Base-by-base conservation (phyloP, 106 monocot species). In the Vanilla planifolia region DNA sequence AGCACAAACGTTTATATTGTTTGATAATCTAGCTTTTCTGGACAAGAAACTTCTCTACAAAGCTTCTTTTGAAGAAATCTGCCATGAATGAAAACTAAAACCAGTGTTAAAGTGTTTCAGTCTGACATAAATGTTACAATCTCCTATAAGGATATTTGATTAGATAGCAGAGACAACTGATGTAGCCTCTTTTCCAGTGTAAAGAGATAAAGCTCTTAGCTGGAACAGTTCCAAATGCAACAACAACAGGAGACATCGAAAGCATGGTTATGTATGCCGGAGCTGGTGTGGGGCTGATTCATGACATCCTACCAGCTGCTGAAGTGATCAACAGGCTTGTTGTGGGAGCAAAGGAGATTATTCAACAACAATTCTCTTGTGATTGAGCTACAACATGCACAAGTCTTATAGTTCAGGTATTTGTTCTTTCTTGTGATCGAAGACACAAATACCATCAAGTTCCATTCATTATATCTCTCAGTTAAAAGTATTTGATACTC, bases 211-310 rank as follows among this genome's bases (percentile, higher is more conserved):
- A 64, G 5, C 68, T 65, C 6, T 79, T 81, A 72, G 81, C 89
- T 33, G 89, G 89, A 22, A 81, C 89, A 23, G 89, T 81, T 64
- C 89, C 89, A 33, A 89, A 89, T 77, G 65, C 71, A 1, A 85
- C 80, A 32, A 75, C 85, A 43, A 81, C 75, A 4, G 89, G 89
- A 29, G 75, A 89, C 60, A 52, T 89, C 20, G 72, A 85, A 25
- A 85, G 70, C 68, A 89, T 89, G 89, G 89, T 71, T 33, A 73
- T 89, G 89, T 89, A 89, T 71, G 80, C 80, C 48, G 85, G 89
- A 48, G 42, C 75, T 61, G 89, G 81, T 24, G 89, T 89, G 3
- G 78, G 70, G 24, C 72, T 84, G 19, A 79, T 89, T 59, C 85
- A 78, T 40, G 89, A 89, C 35, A 80, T 85, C 63, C 53, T 89